Percentiles rank a stretch among this genome's conserved stretches.
Conservation (phyloP, 441 rosid genomes). For the Eruca vesicaria region DNA sequence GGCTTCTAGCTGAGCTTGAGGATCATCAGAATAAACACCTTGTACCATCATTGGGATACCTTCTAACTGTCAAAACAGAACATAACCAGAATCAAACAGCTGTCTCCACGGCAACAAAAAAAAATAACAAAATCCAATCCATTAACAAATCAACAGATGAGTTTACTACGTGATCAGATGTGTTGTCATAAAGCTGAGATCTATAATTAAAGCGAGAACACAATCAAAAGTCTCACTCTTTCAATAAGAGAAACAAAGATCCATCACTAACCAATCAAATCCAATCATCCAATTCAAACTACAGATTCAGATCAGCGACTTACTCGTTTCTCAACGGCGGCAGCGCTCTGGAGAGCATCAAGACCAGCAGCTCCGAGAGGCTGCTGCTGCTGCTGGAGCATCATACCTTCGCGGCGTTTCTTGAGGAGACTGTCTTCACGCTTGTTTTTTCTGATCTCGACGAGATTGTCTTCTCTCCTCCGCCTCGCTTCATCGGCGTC, state of each 20-base stretch:
- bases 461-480: constrained; percentile 70
- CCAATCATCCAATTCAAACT: constrained; percentile 1
- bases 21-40: constrained; percentile 63
- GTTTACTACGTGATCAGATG: background rate
- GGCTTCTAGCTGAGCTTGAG: constrained; percentile 51
- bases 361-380: constrained; percentile 31
- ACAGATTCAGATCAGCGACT: constrained; percentile 15
- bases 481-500: constrained; percentile 71
- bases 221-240: constrained; percentile 3
- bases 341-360: constrained; percentile 47
- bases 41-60: constrained; percentile 65
- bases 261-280: constrained; percentile 23
- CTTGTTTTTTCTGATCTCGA: constrained; percentile 69
- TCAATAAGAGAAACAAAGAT: constrained; percentile 15
- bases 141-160: too few relatives aligned
- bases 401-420: constrained; percentile 66
- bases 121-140: background rate
- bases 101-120: background rate
- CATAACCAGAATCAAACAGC: constrained; percentile 28
- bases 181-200: background rate
- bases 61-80: constrained; percentile 38
- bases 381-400: constrained; percentile 49
- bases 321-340: constrained; percentile 55
- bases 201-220: background rate
- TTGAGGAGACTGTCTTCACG: constrained; percentile 69